Conservation (phyloP, 108 stramenopile species). For the Parmales sp. region DNA sequence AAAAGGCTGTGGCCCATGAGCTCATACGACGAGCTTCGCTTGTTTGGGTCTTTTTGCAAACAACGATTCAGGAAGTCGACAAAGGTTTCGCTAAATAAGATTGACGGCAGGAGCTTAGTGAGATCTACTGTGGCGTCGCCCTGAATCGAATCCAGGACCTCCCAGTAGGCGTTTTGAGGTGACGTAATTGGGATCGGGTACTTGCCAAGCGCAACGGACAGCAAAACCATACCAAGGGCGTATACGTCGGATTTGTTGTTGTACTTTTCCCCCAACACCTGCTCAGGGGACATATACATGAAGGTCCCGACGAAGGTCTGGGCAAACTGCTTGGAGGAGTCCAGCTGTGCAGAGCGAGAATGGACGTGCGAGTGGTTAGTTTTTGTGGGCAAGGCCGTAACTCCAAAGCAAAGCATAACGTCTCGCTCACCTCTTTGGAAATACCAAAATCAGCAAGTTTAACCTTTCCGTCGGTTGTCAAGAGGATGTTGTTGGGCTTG, state of each 20-base stretch:
- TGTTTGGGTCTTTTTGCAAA: not conserved
- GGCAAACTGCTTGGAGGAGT: not conserved
- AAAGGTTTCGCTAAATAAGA: not conserved
- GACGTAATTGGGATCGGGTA: slow-evolving; percentile 10
- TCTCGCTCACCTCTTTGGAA: not conserved
- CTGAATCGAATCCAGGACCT: not conserved
- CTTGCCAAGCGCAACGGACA: slow-evolving; percentile 36
- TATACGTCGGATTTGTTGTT: slow-evolving; percentile 32
- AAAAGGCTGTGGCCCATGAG: not conserved
- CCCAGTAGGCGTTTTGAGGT: not conserved
- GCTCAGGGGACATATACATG: slow-evolving; percentile 48
- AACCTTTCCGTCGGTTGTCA: slow-evolving; percentile 23
- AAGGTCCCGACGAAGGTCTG: slow-evolving; percentile 47
- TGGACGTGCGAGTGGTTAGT: too few relatives aligned
- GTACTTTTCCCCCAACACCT: slow-evolving; percentile 41
- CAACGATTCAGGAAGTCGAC: not conserved
- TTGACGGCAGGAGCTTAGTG: not conserved
- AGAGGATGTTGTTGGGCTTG: slow-evolving; percentile 30
- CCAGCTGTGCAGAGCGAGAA: too few relatives aligned
- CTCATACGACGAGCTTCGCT: not conserved
- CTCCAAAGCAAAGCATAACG: too few relatives aligned
- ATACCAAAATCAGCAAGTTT: slow-evolving; percentile 35
- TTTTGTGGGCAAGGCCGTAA: too few relatives aligned
- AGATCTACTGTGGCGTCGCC: not conserved
- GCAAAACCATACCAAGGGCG: slow-evolving; percentile 40